Evolutionary conservation across 176 grass and related monocot species (phyloP).

Genomic region (Oryza coarctata): DNA sequence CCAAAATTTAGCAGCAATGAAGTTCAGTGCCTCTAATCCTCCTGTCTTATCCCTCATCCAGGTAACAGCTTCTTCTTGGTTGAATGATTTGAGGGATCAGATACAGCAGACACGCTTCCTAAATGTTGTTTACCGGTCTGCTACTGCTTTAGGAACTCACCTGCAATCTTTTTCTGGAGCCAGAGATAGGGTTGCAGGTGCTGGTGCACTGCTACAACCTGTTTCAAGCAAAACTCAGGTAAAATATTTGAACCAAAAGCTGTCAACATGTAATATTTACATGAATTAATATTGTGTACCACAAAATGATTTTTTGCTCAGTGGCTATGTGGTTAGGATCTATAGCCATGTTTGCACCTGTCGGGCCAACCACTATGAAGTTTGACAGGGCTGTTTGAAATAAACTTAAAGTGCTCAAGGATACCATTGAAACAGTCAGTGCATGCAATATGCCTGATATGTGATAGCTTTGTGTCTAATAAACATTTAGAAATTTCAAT

Average conservation of each 20-base stretch:
- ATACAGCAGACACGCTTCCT: conserved; percentile 88
- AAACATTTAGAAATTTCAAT: conserved; percentile 14
- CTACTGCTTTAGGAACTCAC: conserved; percentile 84
- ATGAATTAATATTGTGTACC: conserved; percentile 18
- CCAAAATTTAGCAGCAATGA: conserved; percentile 1
- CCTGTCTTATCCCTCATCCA: conserved; percentile 38
- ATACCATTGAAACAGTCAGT: neutral
- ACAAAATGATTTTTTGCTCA: conserved; percentile 13
- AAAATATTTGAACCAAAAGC: conserved; percentile 33
- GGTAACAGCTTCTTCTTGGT: conserved; percentile 98
- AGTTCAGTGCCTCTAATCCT: conserved; percentile 23
- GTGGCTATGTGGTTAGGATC: neutral
- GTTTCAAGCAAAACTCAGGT: conserved; percentile 97
- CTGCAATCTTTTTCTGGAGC: conserved; percentile 84
- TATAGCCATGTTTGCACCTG: neutral
- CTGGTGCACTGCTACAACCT: conserved; percentile 70
- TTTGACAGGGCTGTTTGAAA: conserved; percentile 24
- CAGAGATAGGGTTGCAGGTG: conserved; percentile 86
- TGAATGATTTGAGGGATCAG: conserved; percentile 98
- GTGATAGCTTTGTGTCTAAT: conserved; percentile 15
- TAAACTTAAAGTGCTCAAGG: conserved; percentile 23
- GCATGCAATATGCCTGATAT: neutral
- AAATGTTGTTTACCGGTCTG: conserved; percentile 94
- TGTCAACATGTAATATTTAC: conserved; percentile 15
- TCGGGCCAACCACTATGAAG: neutral